Base-by-base conservation (phyloP, 441 rosid genomes). In the Bruguiera hainesii region DNA sequence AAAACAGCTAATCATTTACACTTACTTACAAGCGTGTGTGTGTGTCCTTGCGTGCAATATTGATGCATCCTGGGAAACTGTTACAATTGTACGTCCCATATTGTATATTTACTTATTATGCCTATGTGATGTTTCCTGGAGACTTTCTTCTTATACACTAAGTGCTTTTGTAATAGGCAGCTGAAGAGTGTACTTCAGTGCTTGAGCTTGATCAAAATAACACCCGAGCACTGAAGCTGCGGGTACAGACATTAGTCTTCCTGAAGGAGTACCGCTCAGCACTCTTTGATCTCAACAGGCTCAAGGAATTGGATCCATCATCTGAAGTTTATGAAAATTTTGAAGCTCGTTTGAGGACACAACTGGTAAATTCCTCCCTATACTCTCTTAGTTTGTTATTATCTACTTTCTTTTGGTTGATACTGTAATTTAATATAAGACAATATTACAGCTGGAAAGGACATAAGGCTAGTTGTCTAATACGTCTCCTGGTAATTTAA, bases 181-280 rank as follows among this genome's bases (percentile, higher is more conserved):
- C 95, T 39, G 93, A 86, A 60, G 98, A 93, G 61, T 93, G 98
- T 63, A 86, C 93, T 1, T 86, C 96, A 11, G 97, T 90, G 76
- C 96, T 93, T 15, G 95, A 87, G 87, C 97, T 93, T 59, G 98
- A 93, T 75, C 83, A 81, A 70, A 73, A 89, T 4, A 97, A 93
- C 68, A 83, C 91, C 7, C 97, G 98, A 56, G 98, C 98, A 0
- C 63, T 93, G 81, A 90, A 89, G 97, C 79, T 93, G 30, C 86
- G 98, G 61, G 95, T 97, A 0, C 98, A 90, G 80, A 93, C 97
- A 1, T 69, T 93, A 33, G 96, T 93, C 63, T 85, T 96, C 7
- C 80, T 93, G 21, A 87, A 87, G 75, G 94, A 93, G 56, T 93
- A 93, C 69, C 74, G 81, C 70, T 89, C 96, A 1, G 97, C 98